These are phyloP conservation scores for Astragalus membranaceus DNA, from an alignment of 306 rosid species.

Conservation along the genomic window DNA sequence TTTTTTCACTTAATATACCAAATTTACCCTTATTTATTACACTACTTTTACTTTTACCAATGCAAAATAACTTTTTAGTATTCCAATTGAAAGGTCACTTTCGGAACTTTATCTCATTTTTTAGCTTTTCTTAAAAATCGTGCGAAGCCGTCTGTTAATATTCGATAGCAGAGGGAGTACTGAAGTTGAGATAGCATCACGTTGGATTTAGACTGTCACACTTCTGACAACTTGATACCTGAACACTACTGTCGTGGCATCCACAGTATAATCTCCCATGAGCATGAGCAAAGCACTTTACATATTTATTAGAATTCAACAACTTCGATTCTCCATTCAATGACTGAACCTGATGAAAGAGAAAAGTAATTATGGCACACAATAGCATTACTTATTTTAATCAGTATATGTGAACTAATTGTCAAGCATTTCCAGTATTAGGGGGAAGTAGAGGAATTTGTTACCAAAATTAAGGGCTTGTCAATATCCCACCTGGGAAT, in stretches of 20 bases:
- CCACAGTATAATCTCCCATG: conserved; percentile 69
- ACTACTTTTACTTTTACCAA: too few relatives aligned
- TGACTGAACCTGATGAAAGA: conserved; percentile 51
- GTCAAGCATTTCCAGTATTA: not conserved
- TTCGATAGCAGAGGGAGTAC: too few relatives aligned
- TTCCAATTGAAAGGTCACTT: too few relatives aligned
- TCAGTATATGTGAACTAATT: not conserved
- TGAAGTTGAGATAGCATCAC: too few relatives aligned
- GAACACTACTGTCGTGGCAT: conserved; percentile 81
- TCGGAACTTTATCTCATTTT: too few relatives aligned
- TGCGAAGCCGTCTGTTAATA: too few relatives aligned
- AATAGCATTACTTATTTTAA: not conserved
- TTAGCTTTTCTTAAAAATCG: too few relatives aligned
- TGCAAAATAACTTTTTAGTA: too few relatives aligned
- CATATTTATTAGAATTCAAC: conserved; percentile 58
- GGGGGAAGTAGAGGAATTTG: not conserved
- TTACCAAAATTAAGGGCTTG: not conserved
- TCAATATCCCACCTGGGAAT: not conserved
- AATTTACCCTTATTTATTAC: too few relatives aligned
- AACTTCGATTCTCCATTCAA: conserved; percentile 55
- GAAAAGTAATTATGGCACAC: conserved; percentile 3
- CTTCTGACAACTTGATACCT: conserved; percentile 39
- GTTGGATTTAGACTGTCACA: not conserved
- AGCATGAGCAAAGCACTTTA: conserved; percentile 65
- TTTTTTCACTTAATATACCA: too few relatives aligned